phyloP scores from a whole-genome alignment of 352 stramenopile genomes.

The Hyaloperonospora arabidopsidis region DNA sequence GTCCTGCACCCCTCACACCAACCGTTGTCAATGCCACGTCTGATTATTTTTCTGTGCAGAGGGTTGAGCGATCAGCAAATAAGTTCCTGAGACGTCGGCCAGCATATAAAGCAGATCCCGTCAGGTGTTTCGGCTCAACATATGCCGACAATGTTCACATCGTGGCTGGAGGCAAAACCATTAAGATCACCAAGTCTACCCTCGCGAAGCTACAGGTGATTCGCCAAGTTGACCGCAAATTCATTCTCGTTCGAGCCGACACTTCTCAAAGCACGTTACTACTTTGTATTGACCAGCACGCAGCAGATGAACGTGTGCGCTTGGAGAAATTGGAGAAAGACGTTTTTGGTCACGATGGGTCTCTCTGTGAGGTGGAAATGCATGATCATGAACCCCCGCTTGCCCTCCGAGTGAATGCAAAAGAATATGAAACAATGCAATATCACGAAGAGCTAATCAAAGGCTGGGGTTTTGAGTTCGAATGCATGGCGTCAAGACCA shows the following conservation, averaged over 20 bases:
- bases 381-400: constrained; percentile 43
- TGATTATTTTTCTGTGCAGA: constrained; percentile 13
- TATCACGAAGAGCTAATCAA: constrained; percentile 43
- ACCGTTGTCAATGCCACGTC: constrained; percentile 4
- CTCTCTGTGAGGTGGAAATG: constrained; percentile 47
- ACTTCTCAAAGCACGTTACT: constrained; percentile 30
- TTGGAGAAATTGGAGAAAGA: constrained; percentile 77
- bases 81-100: constrained; percentile 6
- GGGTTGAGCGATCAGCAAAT: not conserved
- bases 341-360: constrained; percentile 50
- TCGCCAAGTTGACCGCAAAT: constrained; percentile 86
- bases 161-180: constrained; percentile 13
- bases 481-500: constrained; percentile 12
- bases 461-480: constrained; percentile 81
- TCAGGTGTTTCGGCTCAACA: constrained; percentile 11
- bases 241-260: constrained; percentile 68
- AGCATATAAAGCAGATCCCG: not conserved
- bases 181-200: constrained; percentile 65
- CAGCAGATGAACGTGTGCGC: constrained; percentile 82
- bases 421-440: constrained; percentile 38
- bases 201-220: constrained; percentile 68
- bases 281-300: constrained; percentile 87
- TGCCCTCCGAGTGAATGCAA: constrained; percentile 45
- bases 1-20: not conserved
- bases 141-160: constrained; percentile 29